phyloP scores from a whole-genome alignment of 257 asterid species.

The Leptodermis oblonga region DNA sequence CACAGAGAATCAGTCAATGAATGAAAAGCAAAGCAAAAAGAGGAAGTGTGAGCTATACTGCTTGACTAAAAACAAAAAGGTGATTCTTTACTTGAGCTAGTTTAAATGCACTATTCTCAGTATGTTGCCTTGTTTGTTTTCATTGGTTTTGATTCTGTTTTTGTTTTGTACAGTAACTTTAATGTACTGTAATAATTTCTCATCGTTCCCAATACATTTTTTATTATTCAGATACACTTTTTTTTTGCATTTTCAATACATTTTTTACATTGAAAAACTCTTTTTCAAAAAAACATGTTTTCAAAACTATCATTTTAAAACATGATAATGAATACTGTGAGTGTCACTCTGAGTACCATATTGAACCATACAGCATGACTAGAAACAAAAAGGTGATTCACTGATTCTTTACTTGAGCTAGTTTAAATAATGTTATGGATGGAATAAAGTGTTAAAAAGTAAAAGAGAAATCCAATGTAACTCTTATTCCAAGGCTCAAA shows the following conservation, averaged over 20 bases:
- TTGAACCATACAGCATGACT: neutral
- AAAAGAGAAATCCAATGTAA: neutral
- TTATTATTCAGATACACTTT: too few relatives aligned
- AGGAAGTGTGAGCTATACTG: neutral
- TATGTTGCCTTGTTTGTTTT: too few relatives aligned
- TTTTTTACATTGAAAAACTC: too few relatives aligned
- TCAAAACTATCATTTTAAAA: too few relatives aligned
- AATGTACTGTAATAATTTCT: too few relatives aligned
- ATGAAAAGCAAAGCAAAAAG: neutral
- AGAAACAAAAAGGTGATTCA: neutral
- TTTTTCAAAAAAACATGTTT: too few relatives aligned
- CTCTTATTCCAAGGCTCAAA: neutral
- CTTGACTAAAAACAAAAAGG: neutral
- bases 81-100: slow-evolving; percentile 12
- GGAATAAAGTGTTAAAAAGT: neutral
- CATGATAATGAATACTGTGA: too few relatives aligned
- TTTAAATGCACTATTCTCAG: neutral
- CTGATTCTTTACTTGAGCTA: slow-evolving; percentile 1
- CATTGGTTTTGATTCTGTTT: too few relatives aligned
- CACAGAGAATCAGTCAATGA: neutral
- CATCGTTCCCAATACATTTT: too few relatives aligned
- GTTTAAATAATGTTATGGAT: neutral
- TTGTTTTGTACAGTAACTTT: too few relatives aligned
- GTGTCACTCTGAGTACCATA: too few relatives aligned
- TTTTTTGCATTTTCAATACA: too few relatives aligned